Base-by-base conservation (phyloP, 176 grass and related monocot genomes). In the Aegilops longissima region DNA sequence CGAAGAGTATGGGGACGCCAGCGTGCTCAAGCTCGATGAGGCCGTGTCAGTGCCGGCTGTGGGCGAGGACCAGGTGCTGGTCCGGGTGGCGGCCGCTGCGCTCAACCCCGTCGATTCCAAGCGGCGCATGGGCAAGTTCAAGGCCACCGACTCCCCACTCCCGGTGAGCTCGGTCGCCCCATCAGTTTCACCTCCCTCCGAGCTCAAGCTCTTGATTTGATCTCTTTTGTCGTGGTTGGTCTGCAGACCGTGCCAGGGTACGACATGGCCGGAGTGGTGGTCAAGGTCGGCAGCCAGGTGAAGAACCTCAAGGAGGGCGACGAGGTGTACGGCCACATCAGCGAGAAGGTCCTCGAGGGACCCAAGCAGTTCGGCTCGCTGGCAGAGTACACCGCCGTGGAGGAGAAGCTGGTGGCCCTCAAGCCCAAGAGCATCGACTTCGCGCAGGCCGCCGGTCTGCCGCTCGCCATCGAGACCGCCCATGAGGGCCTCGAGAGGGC, bases 301-400 rank as follows among this genome's bases (percentile, higher is more conserved):
- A 91, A 93, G 54, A 42, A 17, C 8, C 58, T 96, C 4, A 99
- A 93, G 79, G 89, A 93, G 63, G 94, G 94, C 56, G 94, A 99
- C 85, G 94, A 94, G 89, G 97, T 99, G 63, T 99, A 99, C 81
- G 97, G 97, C 35, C 79, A 94, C 87, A 91, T 99, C 86, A 96
- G 73, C 80, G 94, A 99, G 89, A 96, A 99, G 64, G 90, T 94
- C 10, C 78, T 99, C 12, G 90, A 99, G 3, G 72, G 87, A 5
- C 97, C 94, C 4, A 99, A 94, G 80, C 97, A 93, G 86, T 99
- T 62, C 21, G 97, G 97, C 9, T 94, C 94, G 29, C 87, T 99
- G 52, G 97, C 94, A 3, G 92, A 99, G 87, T 96, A 94, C 79
- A 92, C 93, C 6, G 82, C 90, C 29, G 92, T 99, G 12, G 97